These are phyloP conservation scores for Sclerotiophoma versabilis DNA, from an alignment of 2,329 filamentous ascomycete species.

Conservation along the genomic window DNA sequence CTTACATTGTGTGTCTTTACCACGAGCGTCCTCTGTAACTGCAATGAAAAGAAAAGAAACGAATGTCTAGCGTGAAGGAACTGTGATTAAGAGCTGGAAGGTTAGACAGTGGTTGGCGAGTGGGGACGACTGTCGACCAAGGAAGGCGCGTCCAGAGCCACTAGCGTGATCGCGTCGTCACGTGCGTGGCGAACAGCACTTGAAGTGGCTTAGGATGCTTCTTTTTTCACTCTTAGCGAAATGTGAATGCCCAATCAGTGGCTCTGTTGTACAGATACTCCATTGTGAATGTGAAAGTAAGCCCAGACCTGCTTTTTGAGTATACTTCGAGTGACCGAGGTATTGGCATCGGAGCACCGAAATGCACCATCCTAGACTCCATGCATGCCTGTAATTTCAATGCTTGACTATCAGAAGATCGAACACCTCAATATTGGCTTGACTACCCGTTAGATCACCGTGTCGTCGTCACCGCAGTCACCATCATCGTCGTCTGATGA, in stretches of 20 bases:
- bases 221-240: not conserved
- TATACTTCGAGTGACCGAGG: not conserved
- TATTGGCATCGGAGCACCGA: not conserved
- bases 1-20: constrained; percentile 24
- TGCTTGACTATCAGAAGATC: not conserved
- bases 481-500: constrained; percentile 48
- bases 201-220: constrained; percentile 8
- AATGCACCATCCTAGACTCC: not conserved
- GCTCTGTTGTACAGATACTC: not conserved
- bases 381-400: not conserved
- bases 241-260: not conserved
- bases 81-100: constrained; percentile 1
- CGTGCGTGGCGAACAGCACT: constrained; percentile 41
- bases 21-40: not conserved
- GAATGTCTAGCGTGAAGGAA: not conserved
- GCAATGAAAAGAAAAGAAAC: not conserved
- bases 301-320: not conserved
- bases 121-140: constrained; percentile 14
- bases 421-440: too few relatives aligned
- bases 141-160: constrained; percentile 24
- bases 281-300: not conserved
- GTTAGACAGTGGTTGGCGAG: constrained; percentile 5
- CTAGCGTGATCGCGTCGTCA: constrained; percentile 31
- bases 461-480: constrained; percentile 40
- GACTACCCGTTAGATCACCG: not conserved